Conservation (phyloP, 495 filamentous ascomycete genomes). For the Trichoderma asperelloides region DNA sequence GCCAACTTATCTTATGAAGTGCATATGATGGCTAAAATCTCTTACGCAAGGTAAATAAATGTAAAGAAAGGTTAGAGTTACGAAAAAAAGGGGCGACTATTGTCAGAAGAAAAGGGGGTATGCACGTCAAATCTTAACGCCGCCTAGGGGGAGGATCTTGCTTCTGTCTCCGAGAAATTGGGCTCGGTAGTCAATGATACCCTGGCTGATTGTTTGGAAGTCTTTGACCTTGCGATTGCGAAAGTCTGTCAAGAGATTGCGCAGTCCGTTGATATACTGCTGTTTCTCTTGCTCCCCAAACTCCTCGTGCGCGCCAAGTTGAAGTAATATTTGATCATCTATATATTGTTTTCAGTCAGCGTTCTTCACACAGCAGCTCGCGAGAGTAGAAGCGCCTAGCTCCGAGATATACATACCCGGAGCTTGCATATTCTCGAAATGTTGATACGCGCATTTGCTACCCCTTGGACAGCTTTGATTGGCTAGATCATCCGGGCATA, state of each 20-base stretch:
- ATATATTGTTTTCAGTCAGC: conserved; percentile 47
- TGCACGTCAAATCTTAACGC: conserved; percentile 23
- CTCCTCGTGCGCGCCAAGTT: conserved; percentile 69
- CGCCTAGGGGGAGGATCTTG: conserved; percentile 38
- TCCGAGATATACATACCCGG: conserved; percentile 59
- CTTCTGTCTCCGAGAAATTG: conserved; percentile 42
- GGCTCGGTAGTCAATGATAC: conserved; percentile 73
- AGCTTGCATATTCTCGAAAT: conserved; percentile 66
- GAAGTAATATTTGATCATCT: conserved; percentile 83
- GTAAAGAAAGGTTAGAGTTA: background rate
- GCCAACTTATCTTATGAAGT: background rate
- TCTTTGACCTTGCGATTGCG: conserved; percentile 67
- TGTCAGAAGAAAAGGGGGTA: background rate
- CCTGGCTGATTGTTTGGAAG: conserved; percentile 67
- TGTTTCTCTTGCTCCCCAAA: conserved; percentile 59
- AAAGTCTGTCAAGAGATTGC: conserved; percentile 64
- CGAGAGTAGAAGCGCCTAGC: conserved; percentile 21
- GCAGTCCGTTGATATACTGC: conserved; percentile 66
- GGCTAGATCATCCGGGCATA: conserved; percentile 67
- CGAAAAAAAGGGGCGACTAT: background rate
- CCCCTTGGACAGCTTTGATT: conserved; percentile 70
- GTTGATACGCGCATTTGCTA: conserved; percentile 61
- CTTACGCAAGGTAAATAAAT: background rate
- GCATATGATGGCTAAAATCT: background rate
- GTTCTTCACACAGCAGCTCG: conserved; percentile 28